Conservation (phyloP, 1,284 basidiomycete genomes). For the Boletus smithii region DNA sequence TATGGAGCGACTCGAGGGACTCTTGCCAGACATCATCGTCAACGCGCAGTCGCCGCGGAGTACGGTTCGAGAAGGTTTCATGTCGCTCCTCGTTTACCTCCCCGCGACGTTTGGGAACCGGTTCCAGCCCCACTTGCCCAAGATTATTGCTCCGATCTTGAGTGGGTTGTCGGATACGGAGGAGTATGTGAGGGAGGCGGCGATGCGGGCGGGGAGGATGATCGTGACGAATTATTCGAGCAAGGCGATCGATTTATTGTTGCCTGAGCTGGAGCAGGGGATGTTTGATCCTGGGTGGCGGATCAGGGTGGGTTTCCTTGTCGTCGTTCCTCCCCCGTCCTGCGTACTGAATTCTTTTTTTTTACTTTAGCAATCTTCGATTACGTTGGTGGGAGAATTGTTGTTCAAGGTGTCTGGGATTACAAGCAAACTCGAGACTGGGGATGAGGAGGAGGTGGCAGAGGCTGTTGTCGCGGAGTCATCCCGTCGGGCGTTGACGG, state of each 20-base stretch:
- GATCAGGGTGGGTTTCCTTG: constrained; percentile 67
- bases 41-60: constrained; percentile 88
- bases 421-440: constrained; percentile 84
- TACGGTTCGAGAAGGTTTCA: constrained; percentile 97
- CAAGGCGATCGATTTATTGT: constrained; percentile 89
- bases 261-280: constrained; percentile 93
- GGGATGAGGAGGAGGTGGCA: constrained; percentile 71
- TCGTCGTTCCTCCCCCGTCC: neutral
- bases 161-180: constrained; percentile 91
- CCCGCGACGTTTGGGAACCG: constrained; percentile 95
- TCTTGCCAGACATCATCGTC: constrained; percentile 91
- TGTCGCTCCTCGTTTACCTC: constrained; percentile 94
- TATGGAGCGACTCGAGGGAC: constrained; percentile 93
- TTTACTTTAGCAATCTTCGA: constrained; percentile 77
- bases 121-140: constrained; percentile 93
- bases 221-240: constrained; percentile 93
- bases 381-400: constrained; percentile 93
- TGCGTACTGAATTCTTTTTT: neutral
- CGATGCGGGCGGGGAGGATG: constrained; percentile 99
- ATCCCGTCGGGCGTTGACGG: constrained; percentile 81
- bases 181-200: constrained; percentile 93
- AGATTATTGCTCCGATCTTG: constrained; percentile 93
- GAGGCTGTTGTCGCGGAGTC: constrained; percentile 70
- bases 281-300: constrained; percentile 96
- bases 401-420: constrained; percentile 99